Base-by-base conservation (phyloP, 495 filamentous ascomycete species). In the Penicillium samsonianum region DNA sequence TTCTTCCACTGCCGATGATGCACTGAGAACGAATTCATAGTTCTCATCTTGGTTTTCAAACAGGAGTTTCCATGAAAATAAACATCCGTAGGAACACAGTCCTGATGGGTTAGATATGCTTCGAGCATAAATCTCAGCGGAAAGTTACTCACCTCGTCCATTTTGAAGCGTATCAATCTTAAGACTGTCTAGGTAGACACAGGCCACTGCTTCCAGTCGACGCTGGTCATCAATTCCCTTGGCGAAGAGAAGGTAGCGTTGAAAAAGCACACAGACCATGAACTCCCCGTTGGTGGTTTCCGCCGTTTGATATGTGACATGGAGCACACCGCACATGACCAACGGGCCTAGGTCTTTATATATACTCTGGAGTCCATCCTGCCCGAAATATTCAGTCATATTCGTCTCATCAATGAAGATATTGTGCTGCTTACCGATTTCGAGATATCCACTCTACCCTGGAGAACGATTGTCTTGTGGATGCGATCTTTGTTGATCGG, bases 11-110 rank as follows among this genome's bases (percentile, higher is more conserved):
- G 84, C 80, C 0, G 90, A 93, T 60, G 92, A 96, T 38, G 92
- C 93, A 64, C 90, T 96, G 65, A 96, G 78, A 20, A 96, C 85
- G 30, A 96, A 65, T 73, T 98, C 94, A 67, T 87, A 94, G 19
- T 90, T 80, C 40, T 87, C 85, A 58, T 90, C 81, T 43, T 87
- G 80, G 41, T 83, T 80, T 62, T 92, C 87, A 62, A 98, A 97
- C 16, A 89, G 77, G n/a, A 97, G 67, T 69, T 97, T 98, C 93
- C 92, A 98, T 2, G 91, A 92, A 68, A 90, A 90, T 12, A 87
- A 84, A 20, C 89, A 91, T 19, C 86, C 90, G 65, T 93, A 84
- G 66, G 91, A 97, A 73, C 88, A 89, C 7, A 96, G 71, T 2
- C 92, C 92, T 96, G 22, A 1, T 11, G n/a, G 16, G 42, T 46